A percentile compares a stretch with the other conserved stretches of the same genome.
Evolutionary conservation across 2,329 filamentous ascomycete genomes (phyloP).

Genomic region (Parastagonospora nodorum): DNA sequence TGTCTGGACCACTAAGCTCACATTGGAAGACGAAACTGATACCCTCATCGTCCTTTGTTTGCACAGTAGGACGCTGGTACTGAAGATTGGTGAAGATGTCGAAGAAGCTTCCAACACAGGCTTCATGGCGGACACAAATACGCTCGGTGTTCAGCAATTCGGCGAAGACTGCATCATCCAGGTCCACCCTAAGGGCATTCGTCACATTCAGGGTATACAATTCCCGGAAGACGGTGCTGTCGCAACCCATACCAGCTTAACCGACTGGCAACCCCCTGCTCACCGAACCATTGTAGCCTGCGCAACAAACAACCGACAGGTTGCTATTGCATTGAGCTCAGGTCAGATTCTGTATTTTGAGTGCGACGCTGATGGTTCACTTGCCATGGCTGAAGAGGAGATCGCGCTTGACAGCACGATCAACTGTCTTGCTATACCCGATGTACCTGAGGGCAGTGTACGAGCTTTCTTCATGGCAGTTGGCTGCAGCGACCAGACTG

Average conservation of each 20-base stretch:
- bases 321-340: conserved; percentile 90
- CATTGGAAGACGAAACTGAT: conserved; percentile 80
- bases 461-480: conserved; percentile 94
- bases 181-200: conserved; percentile 94
- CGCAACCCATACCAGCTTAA: conserved; percentile 64
- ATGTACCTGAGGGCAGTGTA: conserved; percentile 86
- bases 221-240: conserved; percentile 31
- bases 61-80: conserved; percentile 83
- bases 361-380: conserved; percentile 86
- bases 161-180: conserved; percentile 93
- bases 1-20: conserved; percentile 94
- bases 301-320: conserved; percentile 89
- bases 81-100: conserved; percentile 95
- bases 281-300: conserved; percentile 95
- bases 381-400: conserved; percentile 92
- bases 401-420: conserved; percentile 95
- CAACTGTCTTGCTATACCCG: conserved; percentile 89
- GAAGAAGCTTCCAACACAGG: conserved; percentile 94
- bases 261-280: conserved; percentile 91
- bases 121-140: conserved; percentile 86
- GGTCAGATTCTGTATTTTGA: conserved; percentile 98
- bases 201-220: conserved; percentile 75
- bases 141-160: conserved; percentile 89
- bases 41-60: conserved; percentile 96
- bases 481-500: conserved; percentile 94